Evolutionary conservation across 768 basidiomycete genomes (phyloP), one percentile per base, ranked within the genome.

Genomic region (Trichaptum fuscoviolaceum): DNA sequence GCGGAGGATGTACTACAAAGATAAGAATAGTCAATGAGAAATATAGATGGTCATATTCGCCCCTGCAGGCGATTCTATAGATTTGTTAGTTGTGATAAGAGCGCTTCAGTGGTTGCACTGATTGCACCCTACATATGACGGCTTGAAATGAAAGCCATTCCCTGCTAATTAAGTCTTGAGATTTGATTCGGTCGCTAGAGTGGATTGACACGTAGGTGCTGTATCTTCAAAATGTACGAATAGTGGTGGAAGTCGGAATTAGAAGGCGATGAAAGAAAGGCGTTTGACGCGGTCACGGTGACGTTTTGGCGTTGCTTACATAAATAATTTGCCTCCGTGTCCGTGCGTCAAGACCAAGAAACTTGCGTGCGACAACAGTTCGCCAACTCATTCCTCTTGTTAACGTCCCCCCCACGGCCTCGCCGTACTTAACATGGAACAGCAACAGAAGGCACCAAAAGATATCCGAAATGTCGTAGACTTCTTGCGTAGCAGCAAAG

Each of bases 401-500:
- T 52, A 2, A 15, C 20, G 2, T 2, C 42, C 7, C 42, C 5
- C 15, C 20, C 42, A 52, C 42, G 42, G 42, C 42, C 42, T 20
- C 42, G 42, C 42, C 42, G 20, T 20, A 6, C 15, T 5, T 15
- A 52, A 52, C 2, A 76, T 79, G 82, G 90, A 93, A 69, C 90
- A 92, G 71, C 93, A 95, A 76, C 81, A 82, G 35, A 88, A 86
- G 74, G 94, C 95, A 18, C 86, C 94, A 15, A 83, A 87, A 60
- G 90, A 96, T 63, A 79, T 93, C 63, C 87, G 88, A 71, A 90
- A 88, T 72, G 88, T 95, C 62, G 92, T 92, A 64, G 85, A 92
- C 70, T 99, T 92, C 73, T 81, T 99, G 63, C 87, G 97, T 59
- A 89, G 91, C 70, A 89, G 91, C 71, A 89, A 88, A 72, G 83